Percentiles rank a stretch among this genome's conserved stretches.
Evolutionary conservation across 148 eudicot genomes (phyloP).

Genomic region (Camellia sinensis): DNA sequence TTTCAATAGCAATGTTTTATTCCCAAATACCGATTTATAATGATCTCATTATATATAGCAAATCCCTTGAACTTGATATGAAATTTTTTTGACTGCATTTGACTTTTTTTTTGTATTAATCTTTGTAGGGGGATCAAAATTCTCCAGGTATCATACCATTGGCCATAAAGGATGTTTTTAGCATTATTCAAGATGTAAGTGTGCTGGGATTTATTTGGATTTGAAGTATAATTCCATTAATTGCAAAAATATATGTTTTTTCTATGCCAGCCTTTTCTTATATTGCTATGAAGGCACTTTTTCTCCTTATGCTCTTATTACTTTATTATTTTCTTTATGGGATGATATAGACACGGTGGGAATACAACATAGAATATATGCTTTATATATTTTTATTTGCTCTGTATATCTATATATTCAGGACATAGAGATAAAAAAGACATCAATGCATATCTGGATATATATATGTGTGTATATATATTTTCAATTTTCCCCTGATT

Average conservation of each 20-base stretch:
- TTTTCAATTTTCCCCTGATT: too few relatives aligned
- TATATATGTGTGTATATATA: too few relatives aligned
- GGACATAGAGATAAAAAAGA: too few relatives aligned
- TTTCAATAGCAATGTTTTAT: not conserved
- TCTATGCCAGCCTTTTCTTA: not conserved
- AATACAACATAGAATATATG: too few relatives aligned
- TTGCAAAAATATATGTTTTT: not conserved
- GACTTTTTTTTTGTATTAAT: conserved; percentile 5
- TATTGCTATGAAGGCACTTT: not conserved
- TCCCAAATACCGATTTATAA: too few relatives aligned
- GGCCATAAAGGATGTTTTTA: conserved; percentile 99
- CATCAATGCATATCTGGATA: too few relatives aligned
- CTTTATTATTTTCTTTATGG: not conserved
- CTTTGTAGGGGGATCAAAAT: conserved; percentile 78
- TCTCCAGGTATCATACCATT: conserved; percentile 89
- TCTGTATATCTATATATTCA: too few relatives aligned
- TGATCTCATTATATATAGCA: not conserved
- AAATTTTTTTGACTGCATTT: not conserved
- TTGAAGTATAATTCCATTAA: not conserved
- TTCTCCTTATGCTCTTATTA: not conserved
- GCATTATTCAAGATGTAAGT: conserved; percentile 98
- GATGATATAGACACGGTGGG: too few relatives aligned
- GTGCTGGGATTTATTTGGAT: conserved; percentile 9
- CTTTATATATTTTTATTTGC: too few relatives aligned
- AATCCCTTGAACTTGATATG: not conserved